Evolutionary conservation across 257 asterid genomes (phyloP).

Genomic region (Przewalskia tangutica): DNA sequence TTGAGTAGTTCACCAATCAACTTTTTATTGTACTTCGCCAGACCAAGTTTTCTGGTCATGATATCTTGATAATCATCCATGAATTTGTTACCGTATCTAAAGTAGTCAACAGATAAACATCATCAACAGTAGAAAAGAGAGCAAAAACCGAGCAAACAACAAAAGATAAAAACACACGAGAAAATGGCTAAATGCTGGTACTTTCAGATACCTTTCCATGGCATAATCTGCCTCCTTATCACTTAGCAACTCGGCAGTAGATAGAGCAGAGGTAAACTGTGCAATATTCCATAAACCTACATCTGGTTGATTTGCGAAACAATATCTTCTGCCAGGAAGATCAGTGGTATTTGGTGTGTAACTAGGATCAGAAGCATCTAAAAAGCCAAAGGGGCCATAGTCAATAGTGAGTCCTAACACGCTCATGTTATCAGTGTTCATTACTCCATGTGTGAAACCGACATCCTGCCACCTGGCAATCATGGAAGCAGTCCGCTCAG

Average conservation of each 20-base stretch:
- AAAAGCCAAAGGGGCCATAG: conserved; percentile 95
- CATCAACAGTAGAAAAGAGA: not conserved
- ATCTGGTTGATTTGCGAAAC: conserved; percentile 98
- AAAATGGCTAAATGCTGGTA: not conserved
- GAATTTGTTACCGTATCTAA: conserved; percentile 80
- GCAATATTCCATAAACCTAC: conserved; percentile 94
- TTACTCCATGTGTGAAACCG: conserved; percentile 97
- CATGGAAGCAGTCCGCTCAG: conserved; percentile 89
- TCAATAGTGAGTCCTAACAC: conserved; percentile 87
- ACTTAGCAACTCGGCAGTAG: conserved; percentile 61
- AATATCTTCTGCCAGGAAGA: conserved; percentile 96
- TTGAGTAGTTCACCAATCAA: conserved; percentile 80
- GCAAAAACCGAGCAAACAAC: not conserved
- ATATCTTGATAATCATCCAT: conserved; percentile 91
- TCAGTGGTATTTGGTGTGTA: conserved; percentile 97
- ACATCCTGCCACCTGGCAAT: conserved; percentile 96
- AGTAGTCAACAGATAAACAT: not conserved
- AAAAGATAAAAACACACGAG: not conserved
- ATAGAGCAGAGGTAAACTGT: conserved; percentile 61
- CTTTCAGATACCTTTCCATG: conserved; percentile 59
- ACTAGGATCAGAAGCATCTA: conserved; percentile 96
- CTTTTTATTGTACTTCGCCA: conserved; percentile 75
- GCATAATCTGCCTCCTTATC: conserved; percentile 77
- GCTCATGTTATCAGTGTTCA: conserved; percentile 98
- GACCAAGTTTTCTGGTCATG: conserved; percentile 89